Evolutionary conservation across 1,139 yeast genomes (phyloP).

Genomic region (Blastobotrys apis): DNA sequence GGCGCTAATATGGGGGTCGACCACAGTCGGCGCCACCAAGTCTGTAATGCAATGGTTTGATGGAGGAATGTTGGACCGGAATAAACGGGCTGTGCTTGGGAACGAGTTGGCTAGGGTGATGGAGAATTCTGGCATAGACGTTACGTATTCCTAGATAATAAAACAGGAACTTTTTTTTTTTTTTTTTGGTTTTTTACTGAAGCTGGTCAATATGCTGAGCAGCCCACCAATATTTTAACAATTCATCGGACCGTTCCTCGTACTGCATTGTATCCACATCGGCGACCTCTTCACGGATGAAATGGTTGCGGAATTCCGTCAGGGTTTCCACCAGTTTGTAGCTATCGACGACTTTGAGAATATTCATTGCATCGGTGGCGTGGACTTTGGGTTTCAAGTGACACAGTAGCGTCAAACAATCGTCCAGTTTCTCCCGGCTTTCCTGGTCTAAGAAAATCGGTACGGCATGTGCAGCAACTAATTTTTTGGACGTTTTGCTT

Average conservation of each 20-base stretch:
- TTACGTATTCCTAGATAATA: too few relatives aligned
- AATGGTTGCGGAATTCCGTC: conserved; percentile 10
- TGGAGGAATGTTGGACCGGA: conserved; percentile 14
- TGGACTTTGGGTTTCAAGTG: not conserved
- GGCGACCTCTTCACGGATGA: conserved; percentile 7
- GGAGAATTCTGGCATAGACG: too few relatives aligned
- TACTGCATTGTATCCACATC: not conserved
- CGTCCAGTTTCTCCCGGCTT: not conserved
- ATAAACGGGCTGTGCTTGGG: not conserved
- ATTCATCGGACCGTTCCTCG: conserved; percentile 7
- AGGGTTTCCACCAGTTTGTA: conserved; percentile 1
- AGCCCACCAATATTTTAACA: conserved; percentile 12
- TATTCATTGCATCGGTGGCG: conserved; percentile 8
- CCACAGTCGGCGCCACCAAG: conserved; percentile 9
- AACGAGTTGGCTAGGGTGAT: conserved; percentile 1
- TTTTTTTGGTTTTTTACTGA: conserved; percentile 1
- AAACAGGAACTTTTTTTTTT: not conserved
- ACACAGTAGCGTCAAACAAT: not conserved
- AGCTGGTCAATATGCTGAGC: too few relatives aligned
- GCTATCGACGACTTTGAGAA: conserved; percentile 9
- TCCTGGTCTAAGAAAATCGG: not conserved
- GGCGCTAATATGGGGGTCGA: conserved; percentile 18
- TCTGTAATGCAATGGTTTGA: conserved; percentile 27
- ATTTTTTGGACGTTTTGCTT: too few relatives aligned
- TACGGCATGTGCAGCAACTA: not conserved